phyloP scores from a whole-genome alignment of 345 rosid genomes.

The Limnanthes douglasii region DNA sequence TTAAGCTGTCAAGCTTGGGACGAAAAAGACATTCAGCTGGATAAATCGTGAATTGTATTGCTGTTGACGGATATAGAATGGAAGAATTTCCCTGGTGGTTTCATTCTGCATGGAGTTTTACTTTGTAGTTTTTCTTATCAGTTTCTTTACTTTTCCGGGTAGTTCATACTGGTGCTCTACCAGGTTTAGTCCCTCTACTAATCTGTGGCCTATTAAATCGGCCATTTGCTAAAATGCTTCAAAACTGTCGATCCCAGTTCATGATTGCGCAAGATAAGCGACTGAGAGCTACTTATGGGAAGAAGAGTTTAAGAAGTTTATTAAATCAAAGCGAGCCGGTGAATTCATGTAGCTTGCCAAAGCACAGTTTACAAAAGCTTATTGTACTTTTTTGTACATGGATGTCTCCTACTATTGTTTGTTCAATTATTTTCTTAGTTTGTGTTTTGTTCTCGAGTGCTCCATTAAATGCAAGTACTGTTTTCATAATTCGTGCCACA shows the following conservation, averaged over 20 bases:
- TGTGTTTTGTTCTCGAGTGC: constrained; percentile 39
- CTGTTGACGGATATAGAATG: constrained; percentile 71
- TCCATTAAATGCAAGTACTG: constrained; percentile 56
- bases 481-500: constrained; percentile 62
- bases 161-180: constrained; percentile 47
- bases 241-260: constrained; percentile 45
- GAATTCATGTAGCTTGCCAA: constrained; percentile 57
- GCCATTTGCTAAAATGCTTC: constrained; percentile 42
- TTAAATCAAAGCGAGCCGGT: constrained; percentile 29
- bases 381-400: constrained; percentile 37
- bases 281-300: constrained; percentile 61
- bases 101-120: constrained; percentile 37
- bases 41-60: constrained; percentile 60
- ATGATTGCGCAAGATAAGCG: constrained; percentile 66
- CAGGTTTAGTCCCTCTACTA: constrained; percentile 36
- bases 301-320: constrained; percentile 46
- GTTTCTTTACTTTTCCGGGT: constrained; percentile 34
- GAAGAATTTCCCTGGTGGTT: constrained; percentile 77
- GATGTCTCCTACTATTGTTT: constrained; percentile 58
- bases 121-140: constrained; percentile 34
- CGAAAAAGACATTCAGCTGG: constrained; percentile 59
- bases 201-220: constrained; percentile 30
- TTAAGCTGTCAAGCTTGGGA: constrained; percentile 47
- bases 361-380: constrained; percentile 33
- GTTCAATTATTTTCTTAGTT: constrained; percentile 47